These are phyloP conservation scores for Globisporangium emineosum DNA, from an alignment of 352 stramenopile genomes.

Conservation along the genomic window DNA sequence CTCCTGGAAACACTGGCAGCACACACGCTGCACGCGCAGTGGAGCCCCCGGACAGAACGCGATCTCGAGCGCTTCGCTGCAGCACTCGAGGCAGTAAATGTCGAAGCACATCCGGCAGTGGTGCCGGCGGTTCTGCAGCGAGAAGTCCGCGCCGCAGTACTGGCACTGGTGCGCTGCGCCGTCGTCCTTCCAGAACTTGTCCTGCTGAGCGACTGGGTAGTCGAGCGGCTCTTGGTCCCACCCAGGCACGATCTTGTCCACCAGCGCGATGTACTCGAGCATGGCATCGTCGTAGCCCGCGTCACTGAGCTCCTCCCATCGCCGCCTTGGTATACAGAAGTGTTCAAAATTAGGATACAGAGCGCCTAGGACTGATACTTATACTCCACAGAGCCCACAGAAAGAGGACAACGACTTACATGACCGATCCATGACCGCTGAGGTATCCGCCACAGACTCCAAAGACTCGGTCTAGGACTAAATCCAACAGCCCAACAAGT, in stretches of 20 bases:
- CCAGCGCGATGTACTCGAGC: conserved; percentile 46
- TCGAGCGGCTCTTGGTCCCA: conserved; percentile 52
- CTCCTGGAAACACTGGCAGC: conserved; percentile 45
- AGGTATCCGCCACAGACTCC: conserved; percentile 50
- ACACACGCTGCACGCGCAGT: conserved; percentile 56
- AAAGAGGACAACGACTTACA: no score
- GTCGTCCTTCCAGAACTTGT: conserved; percentile 72
- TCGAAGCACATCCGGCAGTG: conserved; percentile 76
- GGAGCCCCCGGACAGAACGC: conserved; percentile 59
- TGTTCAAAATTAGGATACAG: no score
- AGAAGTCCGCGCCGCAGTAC: conserved; percentile 48
- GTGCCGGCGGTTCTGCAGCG: conserved; percentile 40
- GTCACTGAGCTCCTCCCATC: conserved; percentile 61
- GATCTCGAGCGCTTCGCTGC: conserved; percentile 41
- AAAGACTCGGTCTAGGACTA: conserved; percentile 34
- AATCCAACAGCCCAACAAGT: not conserved
- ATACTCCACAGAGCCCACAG: no score
- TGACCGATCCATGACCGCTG: conserved; percentile 45
- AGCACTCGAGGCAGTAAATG: conserved; percentile 67
- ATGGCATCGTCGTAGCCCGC: conserved; percentile 39
- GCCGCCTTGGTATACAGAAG: no score
- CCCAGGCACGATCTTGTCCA: conserved; percentile 62
- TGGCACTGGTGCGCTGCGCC: conserved; percentile 33
- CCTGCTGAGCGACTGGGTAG: conserved; percentile 44
- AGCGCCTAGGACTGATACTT: no score